Percentiles rank a stretch among this genome's conserved stretches.
phyloP scores from a whole-genome alignment of 352 stramenopile genomes.

The Phytophthora hibernalis region DNA sequence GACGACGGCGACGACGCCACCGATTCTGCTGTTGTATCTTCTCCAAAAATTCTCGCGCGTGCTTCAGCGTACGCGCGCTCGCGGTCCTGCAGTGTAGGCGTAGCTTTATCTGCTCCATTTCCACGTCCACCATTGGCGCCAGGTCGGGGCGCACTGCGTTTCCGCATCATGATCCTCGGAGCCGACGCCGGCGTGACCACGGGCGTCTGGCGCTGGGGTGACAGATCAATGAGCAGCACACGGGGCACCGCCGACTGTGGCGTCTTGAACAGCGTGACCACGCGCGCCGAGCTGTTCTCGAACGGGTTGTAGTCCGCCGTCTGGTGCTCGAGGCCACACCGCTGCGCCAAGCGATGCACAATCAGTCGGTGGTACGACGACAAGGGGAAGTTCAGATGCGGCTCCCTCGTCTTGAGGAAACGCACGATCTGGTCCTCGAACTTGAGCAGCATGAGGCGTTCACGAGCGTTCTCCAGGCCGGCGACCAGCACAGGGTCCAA shows the following conservation, averaged over 20 bases:
- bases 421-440: constrained; percentile 90
- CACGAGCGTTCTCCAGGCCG: constrained; percentile 80
- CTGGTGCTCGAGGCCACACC: constrained; percentile 93
- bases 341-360: constrained; percentile 93
- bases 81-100: constrained; percentile 90
- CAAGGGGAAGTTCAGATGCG: constrained; percentile 79
- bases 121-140: constrained; percentile 50
- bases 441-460: constrained; percentile 83
- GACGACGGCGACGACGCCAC: constrained; percentile 36
- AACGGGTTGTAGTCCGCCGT: constrained; percentile 78
- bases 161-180: constrained; percentile 95
- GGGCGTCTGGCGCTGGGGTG: constrained; percentile 68
- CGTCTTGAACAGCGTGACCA: constrained; percentile 92
- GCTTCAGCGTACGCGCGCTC: constrained; percentile 95
- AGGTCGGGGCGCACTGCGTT: constrained; percentile 45
- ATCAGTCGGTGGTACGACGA: constrained; percentile 91
- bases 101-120: constrained; percentile 60
- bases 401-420: constrained; percentile 73
- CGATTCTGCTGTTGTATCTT: constrained; percentile 47
- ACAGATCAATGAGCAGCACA: constrained; percentile 91
- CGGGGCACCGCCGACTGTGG: constrained; percentile 76
- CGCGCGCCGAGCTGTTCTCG: constrained; percentile 72
- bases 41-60: constrained; percentile 94
- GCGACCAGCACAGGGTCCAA: constrained; percentile 83
- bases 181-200: constrained; percentile 73